Conservation (phyloP, 164 flowering plant genomes). For the Taxillus chinensis region DNA sequence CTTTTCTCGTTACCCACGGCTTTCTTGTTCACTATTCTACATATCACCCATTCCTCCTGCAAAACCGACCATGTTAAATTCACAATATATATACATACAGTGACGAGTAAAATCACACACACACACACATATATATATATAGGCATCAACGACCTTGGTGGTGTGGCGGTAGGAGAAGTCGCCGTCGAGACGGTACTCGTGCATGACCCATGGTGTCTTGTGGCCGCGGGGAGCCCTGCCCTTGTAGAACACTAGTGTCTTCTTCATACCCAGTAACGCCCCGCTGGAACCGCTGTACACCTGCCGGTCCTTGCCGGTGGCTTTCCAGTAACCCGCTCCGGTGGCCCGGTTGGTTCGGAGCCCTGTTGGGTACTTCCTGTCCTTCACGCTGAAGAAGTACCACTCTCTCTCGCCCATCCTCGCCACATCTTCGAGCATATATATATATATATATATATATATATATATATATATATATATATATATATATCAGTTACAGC, state of each 20-base stretch:
- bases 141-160: constrained; percentile 29
- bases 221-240: constrained; percentile 77
- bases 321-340: constrained; percentile 83
- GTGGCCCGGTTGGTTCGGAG: constrained; percentile 76
- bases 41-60: constrained; percentile 85
- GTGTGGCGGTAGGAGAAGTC: constrained; percentile 55
- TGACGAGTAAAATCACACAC: no score
- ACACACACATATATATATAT: no score
- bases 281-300: constrained; percentile 35
- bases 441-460: not conserved
- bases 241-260: constrained; percentile 75
- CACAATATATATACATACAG: no score
- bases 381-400: constrained; percentile 74
- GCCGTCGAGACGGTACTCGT: constrained; percentile 77
- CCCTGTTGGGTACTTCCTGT: constrained; percentile 80
- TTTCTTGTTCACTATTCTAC: constrained; percentile 63
- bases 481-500: no score
- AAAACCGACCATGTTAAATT: no score
- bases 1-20: constrained; percentile 11
- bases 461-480: not conserved
- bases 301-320: constrained; percentile 75
- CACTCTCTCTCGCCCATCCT: constrained; percentile 83
- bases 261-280: constrained; percentile 66
- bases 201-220: constrained; percentile 87
- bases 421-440: constrained; percentile 33